These are phyloP conservation scores for Trichosporon sp. DNA, from an alignment of 1,284 basidiomycete genomes.

Conservation along the genomic window DNA sequence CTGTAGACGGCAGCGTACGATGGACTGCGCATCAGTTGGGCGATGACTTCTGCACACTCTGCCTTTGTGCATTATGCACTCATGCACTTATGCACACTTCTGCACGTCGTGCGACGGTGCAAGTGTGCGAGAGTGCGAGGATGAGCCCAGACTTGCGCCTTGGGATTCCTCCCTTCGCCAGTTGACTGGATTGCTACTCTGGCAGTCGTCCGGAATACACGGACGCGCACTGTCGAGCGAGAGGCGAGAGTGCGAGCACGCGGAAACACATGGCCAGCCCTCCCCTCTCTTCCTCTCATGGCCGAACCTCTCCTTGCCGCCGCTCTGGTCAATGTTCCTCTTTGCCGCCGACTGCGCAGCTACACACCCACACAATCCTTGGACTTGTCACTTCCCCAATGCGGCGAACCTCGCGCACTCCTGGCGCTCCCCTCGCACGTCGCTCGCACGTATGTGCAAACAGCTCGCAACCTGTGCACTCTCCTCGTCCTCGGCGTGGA, in stretches of 20 bases:
- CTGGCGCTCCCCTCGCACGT: too few relatives aligned
- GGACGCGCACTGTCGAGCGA: too few relatives aligned
- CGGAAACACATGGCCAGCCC: too few relatives aligned
- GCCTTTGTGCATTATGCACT: too few relatives aligned
- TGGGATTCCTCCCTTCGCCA: too few relatives aligned
- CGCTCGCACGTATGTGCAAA: background rate
- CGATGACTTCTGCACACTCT: background rate
- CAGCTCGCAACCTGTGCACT: background rate
- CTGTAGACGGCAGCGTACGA: too few relatives aligned
- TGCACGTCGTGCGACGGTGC: background rate
- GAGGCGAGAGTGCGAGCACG: background rate
- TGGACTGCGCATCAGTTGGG: background rate
- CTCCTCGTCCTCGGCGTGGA: too few relatives aligned
- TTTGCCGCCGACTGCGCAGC: too few relatives aligned
- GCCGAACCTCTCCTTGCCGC: background rate
- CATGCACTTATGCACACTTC: background rate
- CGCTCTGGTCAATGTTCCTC: background rate
- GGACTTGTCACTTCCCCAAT: background rate
- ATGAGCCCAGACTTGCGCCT: background rate
- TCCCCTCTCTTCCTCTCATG: background rate
- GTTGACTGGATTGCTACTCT: too few relatives aligned
- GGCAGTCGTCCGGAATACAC: too few relatives aligned
- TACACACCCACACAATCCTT: background rate
- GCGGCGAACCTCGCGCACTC: background rate
- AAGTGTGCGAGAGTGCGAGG: background rate